Percentiles rank a stretch among this genome's conserved stretches.
Evolutionary conservation across 2,329 filamentous ascomycete genomes (phyloP).

Genomic region (Cladosporium sp.): DNA sequence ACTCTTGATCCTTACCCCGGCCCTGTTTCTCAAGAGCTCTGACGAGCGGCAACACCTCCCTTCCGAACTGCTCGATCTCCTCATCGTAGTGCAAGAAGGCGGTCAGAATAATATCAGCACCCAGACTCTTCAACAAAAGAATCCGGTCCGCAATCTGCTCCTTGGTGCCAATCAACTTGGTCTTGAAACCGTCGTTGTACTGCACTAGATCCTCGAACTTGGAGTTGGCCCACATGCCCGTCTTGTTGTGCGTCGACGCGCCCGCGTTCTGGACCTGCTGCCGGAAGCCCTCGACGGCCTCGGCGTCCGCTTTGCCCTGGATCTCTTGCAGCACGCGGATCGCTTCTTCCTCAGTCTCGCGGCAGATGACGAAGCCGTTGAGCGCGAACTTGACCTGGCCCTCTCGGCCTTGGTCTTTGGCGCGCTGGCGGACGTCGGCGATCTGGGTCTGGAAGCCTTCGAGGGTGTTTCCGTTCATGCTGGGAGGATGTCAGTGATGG

Average conservation of each 20-base stretch:
- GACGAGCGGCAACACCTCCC: constrained; percentile 43
- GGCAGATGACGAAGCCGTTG: constrained; percentile 46
- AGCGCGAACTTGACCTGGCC: constrained; percentile 45
- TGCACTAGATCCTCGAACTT: constrained; percentile 49
- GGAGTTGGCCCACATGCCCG: constrained; percentile 49
- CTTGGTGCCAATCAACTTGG: constrained; percentile 48
- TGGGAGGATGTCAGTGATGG: neutral
- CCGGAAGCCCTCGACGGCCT: constrained; percentile 45
- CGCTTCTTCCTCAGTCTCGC: constrained; percentile 46
- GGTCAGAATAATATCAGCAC: constrained; percentile 39
- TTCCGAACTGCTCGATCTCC: constrained; percentile 46
- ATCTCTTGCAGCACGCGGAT: constrained; percentile 46
- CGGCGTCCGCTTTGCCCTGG: constrained; percentile 47
- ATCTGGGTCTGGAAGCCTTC: constrained; percentile 49
- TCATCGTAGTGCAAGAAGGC: constrained; percentile 50
- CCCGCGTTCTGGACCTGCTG: constrained; percentile 47
- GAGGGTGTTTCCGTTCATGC: constrained; percentile 51
- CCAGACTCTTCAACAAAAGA: constrained; percentile 42
- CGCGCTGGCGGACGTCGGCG: constrained; percentile 42
- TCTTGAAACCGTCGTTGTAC: constrained; percentile 53
- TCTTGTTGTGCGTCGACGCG: constrained; percentile 41
- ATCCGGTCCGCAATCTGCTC: constrained; percentile 48
- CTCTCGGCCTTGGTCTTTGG: constrained; percentile 39
- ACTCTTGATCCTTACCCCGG: constrained; percentile 41
- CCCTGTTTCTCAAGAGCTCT: constrained; percentile 43